These are phyloP conservation scores for Mortierella sp. DNA, from an alignment of 371 early-diverging fungal genomes.

Conservation along the genomic window DNA sequence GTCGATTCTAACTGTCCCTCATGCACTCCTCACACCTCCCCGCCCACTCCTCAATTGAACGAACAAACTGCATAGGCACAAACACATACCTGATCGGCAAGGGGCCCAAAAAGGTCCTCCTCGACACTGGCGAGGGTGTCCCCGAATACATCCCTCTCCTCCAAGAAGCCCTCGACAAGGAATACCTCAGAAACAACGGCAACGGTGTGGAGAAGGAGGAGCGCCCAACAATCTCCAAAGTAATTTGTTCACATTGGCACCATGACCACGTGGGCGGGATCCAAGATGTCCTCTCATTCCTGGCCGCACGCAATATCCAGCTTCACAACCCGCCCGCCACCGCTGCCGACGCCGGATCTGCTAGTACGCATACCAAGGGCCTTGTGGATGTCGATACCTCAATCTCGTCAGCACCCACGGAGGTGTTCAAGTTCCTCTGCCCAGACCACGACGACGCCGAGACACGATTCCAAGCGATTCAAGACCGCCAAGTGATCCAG, in stretches of 20 bases:
- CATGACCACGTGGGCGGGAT: conserved; percentile 86
- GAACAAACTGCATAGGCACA: conserved; percentile 73
- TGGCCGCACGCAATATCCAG: conserved; percentile 46
- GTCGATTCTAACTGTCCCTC: too few species aligned
- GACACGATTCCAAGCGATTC: conserved; percentile 46
- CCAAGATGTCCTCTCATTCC: conserved; percentile 61
- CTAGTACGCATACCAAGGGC: conserved; percentile 45
- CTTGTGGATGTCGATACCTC: conserved; percentile 20
- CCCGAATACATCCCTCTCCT: conserved; percentile 75
- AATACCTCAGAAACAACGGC: conserved; percentile 15
- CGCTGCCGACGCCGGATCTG: conserved; percentile 35
- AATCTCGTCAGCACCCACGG: conserved; percentile 3
- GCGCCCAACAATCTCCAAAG: conserved; percentile 70
- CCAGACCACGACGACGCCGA: conserved; percentile 46
- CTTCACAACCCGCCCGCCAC: conserved; percentile 26
- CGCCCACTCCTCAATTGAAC: too few species aligned
- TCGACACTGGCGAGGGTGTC: conserved; percentile 89
- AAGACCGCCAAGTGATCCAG: conserved; percentile 64
- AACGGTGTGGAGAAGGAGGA: conserved; percentile 14
- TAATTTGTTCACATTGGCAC: conserved; percentile 91
- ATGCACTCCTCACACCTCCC: too few species aligned
- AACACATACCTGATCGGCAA: conserved; percentile 92
- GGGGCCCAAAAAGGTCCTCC: conserved; percentile 75
- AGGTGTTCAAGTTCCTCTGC: conserved; percentile 50
- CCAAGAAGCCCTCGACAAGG: conserved; percentile 62